phyloP scores from a whole-genome alignment of 176 grass and related monocot genomes.

The Bothriochloa decipiens region DNA sequence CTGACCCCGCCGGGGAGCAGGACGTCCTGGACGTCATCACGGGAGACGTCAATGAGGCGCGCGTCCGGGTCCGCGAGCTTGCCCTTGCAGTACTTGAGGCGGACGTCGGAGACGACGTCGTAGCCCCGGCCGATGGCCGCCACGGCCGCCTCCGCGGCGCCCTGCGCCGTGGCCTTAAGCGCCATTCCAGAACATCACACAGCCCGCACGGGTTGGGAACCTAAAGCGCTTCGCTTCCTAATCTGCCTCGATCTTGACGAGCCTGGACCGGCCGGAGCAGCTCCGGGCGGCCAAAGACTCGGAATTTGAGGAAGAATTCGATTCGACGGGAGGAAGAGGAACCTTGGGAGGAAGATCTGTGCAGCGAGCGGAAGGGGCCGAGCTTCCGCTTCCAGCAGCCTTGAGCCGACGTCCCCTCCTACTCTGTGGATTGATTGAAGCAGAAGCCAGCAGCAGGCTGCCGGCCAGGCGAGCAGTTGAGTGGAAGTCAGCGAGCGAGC shows the following conservation, averaged over 20 bases:
- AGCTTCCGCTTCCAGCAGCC: not conserved
- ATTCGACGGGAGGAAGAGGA: not conserved
- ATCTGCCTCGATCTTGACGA: not conserved
- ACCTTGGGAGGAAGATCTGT: not conserved
- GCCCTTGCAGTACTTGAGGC: constrained; percentile 87
- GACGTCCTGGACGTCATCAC: constrained; percentile 62
- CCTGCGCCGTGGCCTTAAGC: constrained; percentile 53
- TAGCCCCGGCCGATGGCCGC: constrained; percentile 85
- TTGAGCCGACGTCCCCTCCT: not conserved
- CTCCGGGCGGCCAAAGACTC: not conserved
- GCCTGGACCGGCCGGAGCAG: not conserved
- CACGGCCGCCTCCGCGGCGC: constrained; percentile 62
- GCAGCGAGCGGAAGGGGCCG: not conserved
- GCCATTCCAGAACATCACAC: constrained; percentile 57
- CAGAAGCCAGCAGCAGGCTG: not conserved
- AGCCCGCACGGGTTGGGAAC: not conserved
- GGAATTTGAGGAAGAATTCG: not conserved
- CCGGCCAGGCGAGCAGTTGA: not conserved
- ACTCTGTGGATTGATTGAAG: not conserved
- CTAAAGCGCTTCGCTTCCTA: not conserved
- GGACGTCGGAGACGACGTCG: constrained; percentile 71
- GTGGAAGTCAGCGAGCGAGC: not conserved
- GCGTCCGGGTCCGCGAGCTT: constrained; percentile 51
- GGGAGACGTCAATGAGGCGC: constrained; percentile 76
- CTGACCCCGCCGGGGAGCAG: constrained; percentile 71